These are phyloP conservation scores for Microcos paniculata DNA, from an alignment of 345 rosid species.

Conservation along the genomic window DNA sequence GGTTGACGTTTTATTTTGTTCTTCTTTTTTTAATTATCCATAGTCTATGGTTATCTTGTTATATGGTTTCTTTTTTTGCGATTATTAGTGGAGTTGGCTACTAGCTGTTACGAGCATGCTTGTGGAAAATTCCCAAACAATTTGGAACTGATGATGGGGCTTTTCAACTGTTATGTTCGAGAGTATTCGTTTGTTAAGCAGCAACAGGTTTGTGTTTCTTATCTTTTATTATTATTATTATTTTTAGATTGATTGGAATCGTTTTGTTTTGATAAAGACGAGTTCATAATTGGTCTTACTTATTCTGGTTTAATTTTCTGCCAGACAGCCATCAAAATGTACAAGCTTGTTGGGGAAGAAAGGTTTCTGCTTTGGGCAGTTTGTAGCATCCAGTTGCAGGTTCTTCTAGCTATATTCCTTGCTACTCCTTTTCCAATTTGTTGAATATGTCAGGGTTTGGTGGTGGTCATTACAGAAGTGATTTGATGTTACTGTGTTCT, in stretches of 20 bases:
- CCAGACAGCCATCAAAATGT: conserved; percentile 98
- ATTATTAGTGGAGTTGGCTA: conserved; percentile 85
- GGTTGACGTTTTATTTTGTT: background rate
- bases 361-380: conserved; percentile 97
- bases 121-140: conserved; percentile 75
- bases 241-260: background rate
- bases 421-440: background rate
- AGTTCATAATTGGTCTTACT: background rate
- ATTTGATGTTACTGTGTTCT: background rate
- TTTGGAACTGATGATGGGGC: conserved; percentile 93
- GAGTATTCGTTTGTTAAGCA: conserved; percentile 94
- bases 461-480: background rate
- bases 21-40: background rate
- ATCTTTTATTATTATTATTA: no score
- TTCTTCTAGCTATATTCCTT: conserved; percentile 24
- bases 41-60: background rate
- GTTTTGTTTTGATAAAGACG: background rate
- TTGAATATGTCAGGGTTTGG: background rate
- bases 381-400: conserved; percentile 99
- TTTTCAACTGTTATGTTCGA: conserved; percentile 93
- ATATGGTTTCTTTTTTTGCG: background rate
- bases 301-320: conserved; percentile 27
- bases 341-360: conserved; percentile 90
- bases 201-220: conserved; percentile 71
- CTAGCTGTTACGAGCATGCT: conserved; percentile 86